Conservation (phyloP, 225 moss, liverwort and hornwort species). For the Sphagnum tenellum region DNA sequence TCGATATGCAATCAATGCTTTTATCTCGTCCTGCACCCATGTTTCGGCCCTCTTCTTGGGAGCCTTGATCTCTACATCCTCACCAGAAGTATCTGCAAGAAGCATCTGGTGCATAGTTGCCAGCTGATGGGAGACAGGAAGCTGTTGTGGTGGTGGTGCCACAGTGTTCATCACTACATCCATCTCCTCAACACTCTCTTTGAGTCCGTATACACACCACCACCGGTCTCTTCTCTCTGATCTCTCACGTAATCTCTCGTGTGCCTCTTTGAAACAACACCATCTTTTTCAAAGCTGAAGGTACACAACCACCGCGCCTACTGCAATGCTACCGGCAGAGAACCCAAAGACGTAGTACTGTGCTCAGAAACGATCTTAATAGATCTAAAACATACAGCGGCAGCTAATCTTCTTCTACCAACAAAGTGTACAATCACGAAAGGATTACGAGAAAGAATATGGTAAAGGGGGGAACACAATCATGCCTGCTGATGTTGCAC, state of each 20-base stretch:
- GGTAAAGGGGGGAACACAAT: constrained; percentile 2
- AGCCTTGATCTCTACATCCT: constrained; percentile 71
- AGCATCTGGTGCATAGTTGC: constrained; percentile 51
- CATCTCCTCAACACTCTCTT: constrained; percentile 11
- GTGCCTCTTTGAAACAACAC: constrained; percentile 3
- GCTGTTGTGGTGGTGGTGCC: constrained; percentile 18
- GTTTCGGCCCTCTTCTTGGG: constrained; percentile 98
- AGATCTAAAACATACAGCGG: too few species aligned
- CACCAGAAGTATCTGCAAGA: constrained; percentile 51
- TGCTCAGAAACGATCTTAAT: too few species aligned
- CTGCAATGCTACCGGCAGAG: too few species aligned
- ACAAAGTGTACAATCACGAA: too few species aligned
- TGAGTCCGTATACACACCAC: too few species aligned
- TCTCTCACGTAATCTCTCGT: background rate
- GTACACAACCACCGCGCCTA: too few species aligned
- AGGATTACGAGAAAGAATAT: background rate
- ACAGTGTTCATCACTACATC: constrained; percentile 26
- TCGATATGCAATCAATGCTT: constrained; percentile 81
- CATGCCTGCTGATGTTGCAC: constrained; percentile 58
- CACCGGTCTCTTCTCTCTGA: too few species aligned
- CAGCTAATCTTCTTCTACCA: too few species aligned
- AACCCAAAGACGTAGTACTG: too few species aligned
- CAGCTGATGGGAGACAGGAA: constrained; percentile 27
- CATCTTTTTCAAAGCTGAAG: too few species aligned
- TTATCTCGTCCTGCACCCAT: constrained; percentile 97